Conservation (phyloP, 257 asterid genomes). For the Marsdenia floribunda region DNA sequence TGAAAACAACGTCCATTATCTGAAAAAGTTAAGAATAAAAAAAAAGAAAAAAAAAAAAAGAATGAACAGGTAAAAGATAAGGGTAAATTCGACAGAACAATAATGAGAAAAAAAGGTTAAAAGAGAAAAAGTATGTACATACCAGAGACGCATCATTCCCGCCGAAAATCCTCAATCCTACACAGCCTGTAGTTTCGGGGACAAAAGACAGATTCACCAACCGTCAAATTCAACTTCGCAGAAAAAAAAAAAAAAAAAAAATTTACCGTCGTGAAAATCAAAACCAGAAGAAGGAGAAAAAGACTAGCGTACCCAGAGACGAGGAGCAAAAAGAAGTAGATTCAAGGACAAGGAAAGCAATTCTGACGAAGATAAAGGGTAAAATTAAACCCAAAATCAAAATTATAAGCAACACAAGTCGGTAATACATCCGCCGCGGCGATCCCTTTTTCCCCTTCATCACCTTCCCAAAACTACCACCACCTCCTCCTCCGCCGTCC, state of each 20-base stretch:
- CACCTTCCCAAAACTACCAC: constrained; percentile 37
- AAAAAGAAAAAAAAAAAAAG: no score
- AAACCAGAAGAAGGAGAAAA: background rate
- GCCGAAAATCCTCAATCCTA: constrained; percentile 70
- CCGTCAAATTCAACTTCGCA: constrained; percentile 6
- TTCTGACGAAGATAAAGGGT: constrained; percentile 50
- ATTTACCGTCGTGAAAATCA: background rate
- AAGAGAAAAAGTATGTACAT: background rate
- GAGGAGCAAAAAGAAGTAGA: constrained; percentile 70
- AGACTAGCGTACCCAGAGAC: constrained; percentile 40
- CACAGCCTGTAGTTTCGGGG: constrained; percentile 43
- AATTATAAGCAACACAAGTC: constrained; percentile 44
- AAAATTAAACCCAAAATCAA: constrained; percentile 48
- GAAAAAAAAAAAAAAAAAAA: constrained; percentile 9
- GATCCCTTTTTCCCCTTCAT: constrained; percentile 23
- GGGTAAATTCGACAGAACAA: constrained; percentile 5
- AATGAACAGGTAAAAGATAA: background rate
- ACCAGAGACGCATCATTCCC: constrained; percentile 71
- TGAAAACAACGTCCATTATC: no score
- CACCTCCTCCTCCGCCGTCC: constrained; percentile 37
- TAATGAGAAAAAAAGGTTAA: background rate
- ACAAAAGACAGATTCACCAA: constrained; percentile 6
- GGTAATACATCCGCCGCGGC: constrained; percentile 42
- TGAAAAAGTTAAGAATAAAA: no score
- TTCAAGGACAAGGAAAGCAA: constrained; percentile 59